Percentiles rank a stretch among this genome's conserved stretches.
These are phyloP conservation scores for Phytopythium boreale DNA, from an alignment of 352 stramenopile species.

Conservation along the genomic window DNA sequence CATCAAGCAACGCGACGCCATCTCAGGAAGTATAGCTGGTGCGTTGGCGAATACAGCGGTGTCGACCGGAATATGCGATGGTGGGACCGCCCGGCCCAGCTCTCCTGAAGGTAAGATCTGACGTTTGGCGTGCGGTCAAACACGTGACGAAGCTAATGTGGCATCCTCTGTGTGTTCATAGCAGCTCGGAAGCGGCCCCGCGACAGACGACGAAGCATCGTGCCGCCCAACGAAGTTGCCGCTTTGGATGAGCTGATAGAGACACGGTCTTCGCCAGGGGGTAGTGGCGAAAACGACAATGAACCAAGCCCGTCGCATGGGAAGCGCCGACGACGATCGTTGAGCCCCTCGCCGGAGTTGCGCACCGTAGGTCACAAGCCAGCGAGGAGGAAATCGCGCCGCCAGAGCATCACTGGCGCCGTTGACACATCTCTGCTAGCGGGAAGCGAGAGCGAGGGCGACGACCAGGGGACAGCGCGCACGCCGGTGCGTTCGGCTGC, in stretches of 20 bases:
- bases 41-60: not conserved
- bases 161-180: not conserved
- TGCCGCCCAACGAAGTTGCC: slow-evolving; percentile 1
- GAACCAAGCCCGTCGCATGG: not conserved
- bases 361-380: not conserved
- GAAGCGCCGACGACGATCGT: not conserved
- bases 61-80: not conserved
- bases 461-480: not conserved
- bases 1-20: not conserved
- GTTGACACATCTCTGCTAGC: slow-evolving; percentile 9
- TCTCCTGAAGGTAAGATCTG: not conserved
- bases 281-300: not conserved
- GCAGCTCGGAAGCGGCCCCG: slow-evolving; percentile 22
- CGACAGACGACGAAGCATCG: slow-evolving; percentile 28
- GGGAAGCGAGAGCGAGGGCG: not conserved
- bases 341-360: not conserved
- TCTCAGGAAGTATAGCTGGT: not conserved
- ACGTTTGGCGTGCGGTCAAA: not conserved
- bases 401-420: slow-evolving; percentile 35
- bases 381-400: slow-evolving; percentile 21
- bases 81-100: not conserved
- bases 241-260: not conserved
- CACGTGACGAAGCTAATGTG: not conserved
- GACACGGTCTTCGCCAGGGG: not conserved
- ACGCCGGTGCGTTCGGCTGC: not conserved